These are phyloP conservation scores for Pseudogymnoascus verrucosus DNA, from an alignment of 2,329 filamentous ascomycete species.

Conservation along the genomic window DNA sequence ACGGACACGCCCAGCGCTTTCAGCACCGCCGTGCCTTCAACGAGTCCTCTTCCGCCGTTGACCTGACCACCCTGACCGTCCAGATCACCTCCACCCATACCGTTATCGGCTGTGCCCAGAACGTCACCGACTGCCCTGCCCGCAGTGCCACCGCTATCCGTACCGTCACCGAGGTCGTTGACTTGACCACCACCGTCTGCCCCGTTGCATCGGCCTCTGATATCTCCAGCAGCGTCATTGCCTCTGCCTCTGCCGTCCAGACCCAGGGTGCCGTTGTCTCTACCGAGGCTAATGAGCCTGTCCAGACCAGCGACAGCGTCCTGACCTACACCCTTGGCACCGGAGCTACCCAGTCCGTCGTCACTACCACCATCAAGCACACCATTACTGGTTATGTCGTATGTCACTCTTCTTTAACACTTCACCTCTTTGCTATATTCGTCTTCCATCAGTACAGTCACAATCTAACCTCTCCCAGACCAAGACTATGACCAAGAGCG, in stretches of 20 bases:
- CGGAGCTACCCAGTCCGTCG: not conserved
- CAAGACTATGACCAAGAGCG: not conserved
- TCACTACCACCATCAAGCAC: constrained; percentile 1
- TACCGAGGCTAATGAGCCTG: not conserved
- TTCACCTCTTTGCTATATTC: not conserved
- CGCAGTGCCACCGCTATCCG: not conserved
- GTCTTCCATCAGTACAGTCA: not conserved
- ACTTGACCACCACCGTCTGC: constrained; percentile 5
- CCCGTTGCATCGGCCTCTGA: not conserved
- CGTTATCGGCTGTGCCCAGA: not conserved
- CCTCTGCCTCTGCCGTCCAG: not conserved
- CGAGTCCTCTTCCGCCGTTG: not conserved
- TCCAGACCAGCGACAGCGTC: constrained; percentile 6
- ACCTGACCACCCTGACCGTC: constrained; percentile 1
- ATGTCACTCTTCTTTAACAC: not conserved
- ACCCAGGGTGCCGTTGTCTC: not conserved
- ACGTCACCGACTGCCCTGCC: not conserved
- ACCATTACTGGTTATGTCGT: not conserved
- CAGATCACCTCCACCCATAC: not conserved
- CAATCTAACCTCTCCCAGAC: not conserved
- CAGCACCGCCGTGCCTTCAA: constrained; percentile 6
- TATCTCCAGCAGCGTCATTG: not conserved
- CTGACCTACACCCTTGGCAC: constrained; percentile 2
- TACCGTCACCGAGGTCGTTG: not conserved
- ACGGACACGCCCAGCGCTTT: not conserved